Conservation (phyloP, 2,329 filamentous ascomycete species). For the Cryphonectria radicalis region DNA sequence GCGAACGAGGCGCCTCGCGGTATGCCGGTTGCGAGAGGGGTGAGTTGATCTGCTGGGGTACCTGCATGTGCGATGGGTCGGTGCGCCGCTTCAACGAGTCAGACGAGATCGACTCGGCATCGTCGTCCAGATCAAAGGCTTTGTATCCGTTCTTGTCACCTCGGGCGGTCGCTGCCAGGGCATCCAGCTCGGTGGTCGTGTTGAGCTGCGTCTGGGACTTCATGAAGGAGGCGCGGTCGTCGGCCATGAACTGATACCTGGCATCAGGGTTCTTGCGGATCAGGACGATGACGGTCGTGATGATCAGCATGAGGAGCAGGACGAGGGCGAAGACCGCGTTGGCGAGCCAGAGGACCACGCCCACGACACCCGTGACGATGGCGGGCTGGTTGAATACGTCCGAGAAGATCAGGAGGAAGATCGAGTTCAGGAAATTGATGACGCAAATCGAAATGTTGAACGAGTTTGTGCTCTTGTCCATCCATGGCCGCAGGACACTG, state of each 20-base stretch:
- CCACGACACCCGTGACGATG: slow-evolving; percentile 85
- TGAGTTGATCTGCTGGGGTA: slow-evolving; percentile 25
- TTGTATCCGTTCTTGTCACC: slow-evolving; percentile 72
- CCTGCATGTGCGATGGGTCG: slow-evolving; percentile 36
- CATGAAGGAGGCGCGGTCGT: slow-evolving; percentile 96
- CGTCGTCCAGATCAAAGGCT: slow-evolving; percentile 70
- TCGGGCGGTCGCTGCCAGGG: slow-evolving; percentile 84
- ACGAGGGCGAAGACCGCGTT: slow-evolving; percentile 85
- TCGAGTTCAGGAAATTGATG: slow-evolving; percentile 87
- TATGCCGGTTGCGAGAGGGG: slow-evolving; percentile 30
- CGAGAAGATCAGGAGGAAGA: slow-evolving; percentile 89
- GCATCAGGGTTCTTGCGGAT: slow-evolving; percentile 93
- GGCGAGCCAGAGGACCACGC: slow-evolving; percentile 84
- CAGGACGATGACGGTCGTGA: slow-evolving; percentile 68
- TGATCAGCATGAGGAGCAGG: slow-evolving; percentile 79
- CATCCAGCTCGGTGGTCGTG: slow-evolving; percentile 83
- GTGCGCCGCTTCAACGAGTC: slow-evolving; percentile 55
- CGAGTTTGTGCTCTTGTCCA: slow-evolving; percentile 97
- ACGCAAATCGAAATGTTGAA: slow-evolving; percentile 93
- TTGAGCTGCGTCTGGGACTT: slow-evolving; percentile 86
- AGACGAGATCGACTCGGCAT: slow-evolving; percentile 69
- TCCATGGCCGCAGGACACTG: slow-evolving; percentile 86
- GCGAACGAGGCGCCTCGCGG: slow-evolving; percentile 46
- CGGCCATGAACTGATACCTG: slow-evolving; percentile 94
- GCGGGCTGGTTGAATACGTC: slow-evolving; percentile 82